Conservation (phyloP, 1,284 basidiomycete genomes). For the Megacollybia platyphylla region DNA sequence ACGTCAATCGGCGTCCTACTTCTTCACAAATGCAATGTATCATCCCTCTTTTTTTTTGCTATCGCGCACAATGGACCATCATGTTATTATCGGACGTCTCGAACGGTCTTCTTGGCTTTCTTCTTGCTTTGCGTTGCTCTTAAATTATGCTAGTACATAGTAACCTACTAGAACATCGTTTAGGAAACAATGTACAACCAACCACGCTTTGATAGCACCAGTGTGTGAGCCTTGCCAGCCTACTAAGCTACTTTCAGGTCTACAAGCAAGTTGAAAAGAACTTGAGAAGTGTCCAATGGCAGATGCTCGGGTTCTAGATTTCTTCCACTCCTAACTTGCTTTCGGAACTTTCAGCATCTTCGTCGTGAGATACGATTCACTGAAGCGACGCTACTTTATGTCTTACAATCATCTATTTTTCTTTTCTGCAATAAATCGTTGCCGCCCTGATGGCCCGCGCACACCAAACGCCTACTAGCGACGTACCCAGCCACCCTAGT, state of each 20-base stretch:
- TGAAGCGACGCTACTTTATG: too few species aligned
- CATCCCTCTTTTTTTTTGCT: too few species aligned
- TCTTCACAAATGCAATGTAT: too few species aligned
- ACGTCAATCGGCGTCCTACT: too few species aligned
- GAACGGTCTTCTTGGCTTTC: conserved; percentile 18
- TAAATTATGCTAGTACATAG: background rate
- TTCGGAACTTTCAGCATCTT: too few species aligned
- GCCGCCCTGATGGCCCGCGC: conserved; percentile 13
- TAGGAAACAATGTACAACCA: conserved; percentile 22
- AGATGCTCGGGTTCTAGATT: background rate
- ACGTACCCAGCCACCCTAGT: conserved; percentile 30
- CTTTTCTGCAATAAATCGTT: too few species aligned
- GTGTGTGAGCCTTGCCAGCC: too few species aligned
- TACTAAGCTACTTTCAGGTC: background rate
- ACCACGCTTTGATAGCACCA: conserved; percentile 7
- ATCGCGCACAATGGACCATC: background rate
- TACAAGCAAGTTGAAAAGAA: background rate
- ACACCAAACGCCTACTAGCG: conserved; percentile 27
- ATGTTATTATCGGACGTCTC: background rate
- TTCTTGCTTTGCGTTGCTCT: conserved; percentile 19
- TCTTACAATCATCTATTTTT: too few species aligned
- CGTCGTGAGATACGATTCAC: too few species aligned
- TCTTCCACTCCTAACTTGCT: background rate
- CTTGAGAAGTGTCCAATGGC: background rate
- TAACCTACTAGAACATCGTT: conserved; percentile 8